phyloP scores from a whole-genome alignment of 352 stramenopile species.

The Phytophthora sp. region DNA sequence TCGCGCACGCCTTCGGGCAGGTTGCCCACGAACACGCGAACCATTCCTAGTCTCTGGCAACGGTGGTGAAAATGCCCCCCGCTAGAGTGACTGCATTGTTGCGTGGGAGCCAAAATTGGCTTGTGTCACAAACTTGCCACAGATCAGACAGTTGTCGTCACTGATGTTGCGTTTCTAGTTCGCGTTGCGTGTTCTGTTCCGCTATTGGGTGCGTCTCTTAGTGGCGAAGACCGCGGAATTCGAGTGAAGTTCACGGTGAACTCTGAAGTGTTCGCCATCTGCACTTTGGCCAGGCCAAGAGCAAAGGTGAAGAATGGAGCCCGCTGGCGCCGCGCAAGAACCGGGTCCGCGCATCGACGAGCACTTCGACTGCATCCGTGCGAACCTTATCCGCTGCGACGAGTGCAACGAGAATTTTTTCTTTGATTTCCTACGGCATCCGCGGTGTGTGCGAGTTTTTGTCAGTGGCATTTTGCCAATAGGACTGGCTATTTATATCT shows the following conservation, averaged over 20 bases:
- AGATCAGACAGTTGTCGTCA: not conserved
- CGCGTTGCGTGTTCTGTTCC: not conserved
- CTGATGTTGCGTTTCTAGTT: slow-evolving; percentile 18
- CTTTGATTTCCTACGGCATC: slow-evolving; percentile 81
- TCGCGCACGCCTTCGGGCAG: slow-evolving; percentile 63
- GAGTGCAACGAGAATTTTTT: slow-evolving; percentile 86
- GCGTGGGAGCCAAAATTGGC: slow-evolving; percentile 4
- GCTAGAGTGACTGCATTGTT: too few species aligned
- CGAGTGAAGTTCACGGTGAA: not conserved
- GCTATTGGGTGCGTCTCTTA: not conserved
- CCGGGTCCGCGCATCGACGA: slow-evolving; percentile 48
- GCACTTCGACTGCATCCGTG: slow-evolving; percentile 64
- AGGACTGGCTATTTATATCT: not conserved
- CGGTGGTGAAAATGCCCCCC: slow-evolving; percentile 1
- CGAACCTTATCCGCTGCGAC: slow-evolving; percentile 81
- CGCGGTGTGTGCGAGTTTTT: slow-evolving; percentile 45
- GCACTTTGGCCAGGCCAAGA: too few species aligned
- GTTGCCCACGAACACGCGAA: slow-evolving; percentile 67
- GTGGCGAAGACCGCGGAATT: too few species aligned
- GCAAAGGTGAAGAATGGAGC: slow-evolving; percentile 2
- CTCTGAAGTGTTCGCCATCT: not conserved
- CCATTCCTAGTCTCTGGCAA: slow-evolving; percentile 25
- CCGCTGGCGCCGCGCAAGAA: not conserved
- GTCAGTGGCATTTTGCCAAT: not conserved
- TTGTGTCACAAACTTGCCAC: slow-evolving; percentile 3